phyloP scores from a whole-genome alignment of 345 rosid species.

The Camelina neglecta region DNA sequence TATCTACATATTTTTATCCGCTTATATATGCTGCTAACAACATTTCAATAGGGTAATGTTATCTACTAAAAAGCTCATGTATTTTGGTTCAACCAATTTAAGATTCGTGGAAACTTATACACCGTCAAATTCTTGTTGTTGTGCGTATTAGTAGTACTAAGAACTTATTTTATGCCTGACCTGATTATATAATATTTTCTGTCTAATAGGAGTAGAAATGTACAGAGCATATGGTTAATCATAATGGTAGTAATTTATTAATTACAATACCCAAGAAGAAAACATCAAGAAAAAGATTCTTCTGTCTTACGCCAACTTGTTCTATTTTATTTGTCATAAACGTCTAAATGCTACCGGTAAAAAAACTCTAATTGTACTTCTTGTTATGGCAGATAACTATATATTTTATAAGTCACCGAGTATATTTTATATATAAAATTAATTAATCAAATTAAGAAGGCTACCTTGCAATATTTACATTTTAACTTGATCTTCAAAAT shows the following conservation, averaged over 20 bases:
- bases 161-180: slow-evolving; percentile 19
- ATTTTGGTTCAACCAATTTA: slow-evolving; percentile 2
- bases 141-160: slow-evolving; percentile 1
- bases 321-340: slow-evolving; percentile 32
- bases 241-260: slow-evolving; percentile 41
- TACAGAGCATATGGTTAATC: slow-evolving; percentile 45
- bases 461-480: background rate
- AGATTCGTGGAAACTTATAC: background rate
- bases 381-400: slow-evolving; percentile 9
- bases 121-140: slow-evolving; percentile 36
- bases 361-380: slow-evolving; percentile 34
- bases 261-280: slow-evolving; percentile 47
- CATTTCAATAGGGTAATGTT: background rate
- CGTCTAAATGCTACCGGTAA: slow-evolving; percentile 30
- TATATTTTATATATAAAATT: background rate
- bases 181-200: background rate
- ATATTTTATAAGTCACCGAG: background rate
- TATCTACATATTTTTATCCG: background rate
- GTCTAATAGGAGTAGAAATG: slow-evolving; percentile 35
- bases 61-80: background rate
- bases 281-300: slow-evolving; percentile 50
- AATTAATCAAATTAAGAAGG: background rate
- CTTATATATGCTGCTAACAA: slow-evolving; percentile 4
- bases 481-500: background rate
- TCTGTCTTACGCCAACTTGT: slow-evolving; percentile 46